Conservation (phyloP, 176 grass and related monocot species). For the Rhynchospora tenuis region DNA sequence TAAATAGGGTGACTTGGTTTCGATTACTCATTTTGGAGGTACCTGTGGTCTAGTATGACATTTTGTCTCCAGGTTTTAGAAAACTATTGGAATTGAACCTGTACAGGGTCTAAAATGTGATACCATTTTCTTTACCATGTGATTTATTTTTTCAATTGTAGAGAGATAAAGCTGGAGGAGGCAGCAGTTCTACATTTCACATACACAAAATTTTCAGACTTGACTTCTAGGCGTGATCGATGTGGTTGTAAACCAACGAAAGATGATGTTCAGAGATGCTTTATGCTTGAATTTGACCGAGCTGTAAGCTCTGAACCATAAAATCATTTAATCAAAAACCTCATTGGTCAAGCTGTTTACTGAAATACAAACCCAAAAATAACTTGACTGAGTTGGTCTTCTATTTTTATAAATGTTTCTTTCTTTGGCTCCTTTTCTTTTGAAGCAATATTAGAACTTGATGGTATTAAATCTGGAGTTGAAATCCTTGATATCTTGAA, state of each 20-base stretch:
- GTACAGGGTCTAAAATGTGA: background rate
- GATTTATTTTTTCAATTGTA: constrained; percentile 19
- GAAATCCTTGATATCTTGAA: background rate
- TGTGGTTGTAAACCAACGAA: constrained; percentile 96
- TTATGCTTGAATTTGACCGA: constrained; percentile 99
- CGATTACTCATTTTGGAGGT: background rate
- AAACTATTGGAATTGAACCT: background rate
- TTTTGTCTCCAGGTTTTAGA: background rate
- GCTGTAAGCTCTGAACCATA: constrained; percentile 39
- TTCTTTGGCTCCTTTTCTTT: background rate
- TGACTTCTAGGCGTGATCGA: constrained; percentile 93
- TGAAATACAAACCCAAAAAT: background rate
- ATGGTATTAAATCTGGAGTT: background rate
- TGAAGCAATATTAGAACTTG: background rate
- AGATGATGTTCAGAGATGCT: constrained; percentile 95
- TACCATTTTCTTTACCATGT: background rate
- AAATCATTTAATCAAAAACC: constrained; percentile 6
- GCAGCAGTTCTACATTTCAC: constrained; percentile 97
- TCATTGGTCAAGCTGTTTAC: background rate
- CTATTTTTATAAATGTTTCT: background rate
- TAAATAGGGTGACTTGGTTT: background rate
- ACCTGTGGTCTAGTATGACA: background rate
- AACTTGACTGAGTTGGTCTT: background rate
- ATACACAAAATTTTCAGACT: constrained; percentile 93
- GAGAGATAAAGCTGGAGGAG: constrained; percentile 90